Base-by-base conservation (phyloP, 2,329 filamentous ascomycete genomes). In the Lasiodiplodia theobromae region DNA sequence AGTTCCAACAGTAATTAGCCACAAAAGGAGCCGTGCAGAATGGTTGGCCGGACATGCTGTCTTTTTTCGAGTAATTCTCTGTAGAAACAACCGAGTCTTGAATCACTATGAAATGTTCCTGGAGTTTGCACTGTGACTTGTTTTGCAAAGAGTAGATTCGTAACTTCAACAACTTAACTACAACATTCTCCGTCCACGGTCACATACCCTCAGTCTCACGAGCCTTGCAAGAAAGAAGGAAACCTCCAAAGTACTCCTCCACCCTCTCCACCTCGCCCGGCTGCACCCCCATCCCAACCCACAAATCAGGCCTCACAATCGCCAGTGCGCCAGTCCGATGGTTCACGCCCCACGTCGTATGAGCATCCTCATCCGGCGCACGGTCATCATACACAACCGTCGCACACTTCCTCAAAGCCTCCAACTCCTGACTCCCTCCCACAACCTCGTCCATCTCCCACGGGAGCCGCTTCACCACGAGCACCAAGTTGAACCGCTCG, bases 401-500 rank as follows among this genome's bases (percentile, higher is more conserved):
- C 1, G 68, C 70, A 12, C 16, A 18, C 23, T 71, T 18, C 40
- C 44, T 66, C 38, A 73, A 53, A 6, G 56, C 16, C 25, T 71
- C n/a, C 21, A 71, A 44, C 4, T 67, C 70, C 0, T 18, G 38
- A n/a, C 49, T 60, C 2, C n/a, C 34, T 8, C 2, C 31, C 47
- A 71, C 12, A 21, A 71, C 10, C 8, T 14, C 53, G 7, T 70
- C 68, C 1, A 47, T 51, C 58, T 77, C 76, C 37, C 70, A 71
- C 1, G 76, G 77, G 28, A 77, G 54, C 10, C 66, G 53, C 67
- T 77, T 77, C 2, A 70, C 69, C 2, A 79, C 72, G 4, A 78
- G 44, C 10, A 79, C 68, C 12, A 77, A 56, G 44, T 78, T 77
- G 70, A 79, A 78, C n/a, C 70, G 62, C 10, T 69, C 38, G 0